Base-by-base conservation (phyloP, 2,329 filamentous ascomycete species). In the Fusarium sp. region DNA sequence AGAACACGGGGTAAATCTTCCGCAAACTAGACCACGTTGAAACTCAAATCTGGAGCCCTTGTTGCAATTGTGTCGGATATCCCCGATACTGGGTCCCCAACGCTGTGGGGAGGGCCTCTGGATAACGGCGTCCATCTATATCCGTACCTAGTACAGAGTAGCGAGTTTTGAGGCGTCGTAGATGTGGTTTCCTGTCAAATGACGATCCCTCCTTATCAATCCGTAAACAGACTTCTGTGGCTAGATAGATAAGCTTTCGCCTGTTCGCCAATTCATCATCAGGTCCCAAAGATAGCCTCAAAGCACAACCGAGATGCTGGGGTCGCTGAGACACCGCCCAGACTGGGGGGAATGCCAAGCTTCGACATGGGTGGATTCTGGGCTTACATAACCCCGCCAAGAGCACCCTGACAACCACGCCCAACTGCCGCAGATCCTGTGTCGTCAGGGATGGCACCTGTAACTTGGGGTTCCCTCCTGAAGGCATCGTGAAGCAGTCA, bases 371-470 rank as follows among this genome's bases (percentile, higher is more conserved):
- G 45, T 52, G 16, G 45, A 52, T 52, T 1, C 16, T 4, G 9
- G 9, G 62, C 62, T 50, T 64, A 58, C 54, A 37, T 64, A 60
- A 59, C n/a, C 13, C 10, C 59, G 62, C 54, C 54, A 64, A 45
- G 50, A 64, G 7, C n/a, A 58, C 62, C 54, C 29, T 42, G n/a
- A 59, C n/a, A 22, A 34, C 62, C 50, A 60, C 52, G n/a, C 50
- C 29, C 34, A 52, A 35, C 42, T 2, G 38, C 9, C 22, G 27
- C 59, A 62, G 42, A 52, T 50, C 18, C 37, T 22, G 20, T 27
- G 35, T 38, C 22, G 31, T 56, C 34, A 56, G 61, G 47, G 61
- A 56, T 63, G 22, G n/a, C 18, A 42, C 61, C 35, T 35, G 34
- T 31, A 56, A 22, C 47, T 45, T 54, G 24, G 27, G 16, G 14